Base-by-base conservation (phyloP, 805 yeast species). In the Saccharomycopsis amapae region DNA sequence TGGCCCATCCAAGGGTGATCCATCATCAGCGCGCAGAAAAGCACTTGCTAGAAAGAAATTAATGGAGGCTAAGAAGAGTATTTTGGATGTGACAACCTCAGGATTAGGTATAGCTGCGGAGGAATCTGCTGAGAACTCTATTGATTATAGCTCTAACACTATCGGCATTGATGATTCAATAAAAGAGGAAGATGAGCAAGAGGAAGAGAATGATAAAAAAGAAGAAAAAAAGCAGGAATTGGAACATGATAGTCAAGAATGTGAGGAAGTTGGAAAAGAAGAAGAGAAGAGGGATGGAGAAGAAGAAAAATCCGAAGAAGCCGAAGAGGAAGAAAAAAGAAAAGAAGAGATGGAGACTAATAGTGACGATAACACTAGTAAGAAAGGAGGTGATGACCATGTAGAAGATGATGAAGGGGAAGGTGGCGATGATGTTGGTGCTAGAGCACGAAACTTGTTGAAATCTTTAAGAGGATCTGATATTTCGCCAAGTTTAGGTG, bases 11-110 rank as follows among this genome's bases (percentile, higher is more conserved):
- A 51, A 79, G 51, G 79, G 85, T 3, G 93, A 89, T 53, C 78
- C 93, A 1, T 68, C 86, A 2, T 76, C 87, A 3, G 94, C 95
- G 0, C 71, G 95, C 57, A 78, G 54, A 10, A 51, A 45, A 28
- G 96, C 95, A 1, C 68, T 81, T 55, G 85, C 88, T 49, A 76
- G 88, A 53, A 79, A 73, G 57, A 81, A 79, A 42, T 61, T 78
- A 54, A 55, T 72, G 49, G 76, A 72, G 35, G 62, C 62, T 34
- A 58, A 61, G 40, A 56, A 57, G 4, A 56, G 56, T 22, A 40
- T 55, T 32, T 46, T 58, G 45, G 51, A 49, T 5, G 46, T 50
- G 15, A 37, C 48, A n/a, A 38, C 41, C 19, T 17, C 45, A 20
- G 52, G 47, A 15, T 33, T 44, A 25, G 47, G 47, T 24, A 17